Percentiles rank a stretch among this genome's conserved stretches.
These are phyloP conservation scores for Talaromyces pinophilus DNA, from an alignment of 2,329 filamentous ascomycete genomes.

Conservation along the genomic window DNA sequence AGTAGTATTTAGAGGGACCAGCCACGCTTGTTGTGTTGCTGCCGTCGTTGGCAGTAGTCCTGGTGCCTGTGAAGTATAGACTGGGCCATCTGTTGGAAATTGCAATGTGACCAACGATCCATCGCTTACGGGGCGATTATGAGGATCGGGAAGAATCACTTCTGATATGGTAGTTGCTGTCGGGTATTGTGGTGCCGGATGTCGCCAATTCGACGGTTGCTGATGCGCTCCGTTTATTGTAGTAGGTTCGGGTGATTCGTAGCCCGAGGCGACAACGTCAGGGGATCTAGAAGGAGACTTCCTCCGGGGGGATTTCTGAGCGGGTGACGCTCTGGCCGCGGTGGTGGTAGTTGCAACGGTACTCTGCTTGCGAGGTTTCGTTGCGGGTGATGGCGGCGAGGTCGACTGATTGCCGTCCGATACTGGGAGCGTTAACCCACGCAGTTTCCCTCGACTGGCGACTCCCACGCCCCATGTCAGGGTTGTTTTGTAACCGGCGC, in stretches of 20 bases:
- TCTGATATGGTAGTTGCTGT: background rate
- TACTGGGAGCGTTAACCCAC: constrained; percentile 76
- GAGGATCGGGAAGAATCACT: background rate
- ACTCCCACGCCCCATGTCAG: constrained; percentile 96
- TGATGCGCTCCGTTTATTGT: background rate
- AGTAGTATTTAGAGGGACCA: background rate
- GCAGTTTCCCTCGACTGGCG: constrained; percentile 89
- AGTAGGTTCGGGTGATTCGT: background rate
- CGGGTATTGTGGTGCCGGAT: background rate
- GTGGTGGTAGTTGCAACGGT: background rate
- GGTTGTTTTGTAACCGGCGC: constrained; percentile 94
- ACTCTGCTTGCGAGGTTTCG: constrained; percentile 21
- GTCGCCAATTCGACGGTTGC: constrained; percentile 6
- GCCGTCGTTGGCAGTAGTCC: background rate
- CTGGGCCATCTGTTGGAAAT: background rate
- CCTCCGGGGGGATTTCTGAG: background rate
- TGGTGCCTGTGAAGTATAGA: background rate
- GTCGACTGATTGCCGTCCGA: constrained; percentile 44
- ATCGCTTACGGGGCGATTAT: background rate
- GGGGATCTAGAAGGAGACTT: background rate
- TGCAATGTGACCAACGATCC: background rate
- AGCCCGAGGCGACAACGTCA: background rate
- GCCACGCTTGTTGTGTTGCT: background rate
- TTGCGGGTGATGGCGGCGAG: background rate
- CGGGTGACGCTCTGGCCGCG: background rate